A percentile compares a stretch with the other conserved stretches of the same genome.
Conservation (phyloP, 2,329 filamentous ascomycete genomes). For the Ilyonectria destructans region DNA sequence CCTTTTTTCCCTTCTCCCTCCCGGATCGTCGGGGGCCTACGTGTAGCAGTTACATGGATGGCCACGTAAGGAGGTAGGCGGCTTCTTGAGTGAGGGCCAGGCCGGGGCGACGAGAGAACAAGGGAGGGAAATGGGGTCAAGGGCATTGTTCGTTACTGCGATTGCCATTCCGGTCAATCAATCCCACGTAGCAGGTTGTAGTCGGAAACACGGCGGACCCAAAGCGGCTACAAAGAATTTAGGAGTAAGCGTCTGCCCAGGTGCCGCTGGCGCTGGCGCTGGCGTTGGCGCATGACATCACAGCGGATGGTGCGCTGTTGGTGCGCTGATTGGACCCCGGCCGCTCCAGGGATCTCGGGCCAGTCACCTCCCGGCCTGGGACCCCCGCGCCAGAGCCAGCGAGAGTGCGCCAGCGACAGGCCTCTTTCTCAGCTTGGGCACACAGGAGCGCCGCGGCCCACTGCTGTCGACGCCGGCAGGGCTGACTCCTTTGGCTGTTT, state of each 20-base stretch:
- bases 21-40: slow-evolving; percentile 21
- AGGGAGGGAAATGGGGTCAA: slow-evolving; percentile 14
- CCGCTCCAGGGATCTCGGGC: slow-evolving; percentile 9
- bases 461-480: slow-evolving; percentile 23
- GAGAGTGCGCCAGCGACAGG: slow-evolving; percentile 19
- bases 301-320: slow-evolving; percentile 14
- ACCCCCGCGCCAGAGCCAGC: slow-evolving; percentile 22
- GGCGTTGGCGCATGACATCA: slow-evolving; percentile 30
- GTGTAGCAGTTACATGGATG: slow-evolving; percentile 12
- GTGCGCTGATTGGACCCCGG: slow-evolving; percentile 28
- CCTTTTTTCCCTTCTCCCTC: slow-evolving; percentile 1
- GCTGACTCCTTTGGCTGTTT: slow-evolving; percentile 27
- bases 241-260: slow-evolving; percentile 15
- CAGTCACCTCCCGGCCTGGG: slow-evolving; percentile 24
- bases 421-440: slow-evolving; percentile 24
- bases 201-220: slow-evolving; percentile 27
- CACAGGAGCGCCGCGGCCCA: slow-evolving; percentile 16
- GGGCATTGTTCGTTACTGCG: slow-evolving; percentile 24
- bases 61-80: slow-evolving; percentile 22
- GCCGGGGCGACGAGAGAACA: slow-evolving; percentile 1
- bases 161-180: slow-evolving; percentile 27
- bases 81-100: not conserved
- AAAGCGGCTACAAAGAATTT: slow-evolving; percentile 30
- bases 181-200: slow-evolving; percentile 19
- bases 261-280: slow-evolving; percentile 19